Evolutionary conservation across 148 eudicot species (phyloP), one percentile per base, ranked within the genome.

Genomic region (Silene conica): DNA sequence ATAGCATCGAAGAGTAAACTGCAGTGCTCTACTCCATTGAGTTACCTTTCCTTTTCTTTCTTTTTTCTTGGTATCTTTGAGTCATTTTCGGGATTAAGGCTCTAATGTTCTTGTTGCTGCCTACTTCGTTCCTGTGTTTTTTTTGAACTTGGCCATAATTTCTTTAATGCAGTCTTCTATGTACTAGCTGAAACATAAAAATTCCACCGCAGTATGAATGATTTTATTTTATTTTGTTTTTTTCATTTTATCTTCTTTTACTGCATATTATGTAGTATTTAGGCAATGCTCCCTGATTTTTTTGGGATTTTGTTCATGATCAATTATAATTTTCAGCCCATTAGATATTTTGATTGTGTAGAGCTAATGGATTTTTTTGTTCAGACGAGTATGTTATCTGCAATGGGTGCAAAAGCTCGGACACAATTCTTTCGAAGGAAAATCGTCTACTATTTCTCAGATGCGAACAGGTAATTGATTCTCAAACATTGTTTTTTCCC

Each of bases 361-460:
- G 23, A 26, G 56, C 61, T 75, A 20, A 52, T 63, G 6, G 1
- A 8, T 71, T 58, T 25, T 14, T 67, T 62, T 26, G 56, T 68
- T 41, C 78, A 95, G 97, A 95, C 86, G 98, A 92, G 71, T 95
- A 95, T 80, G 97, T 95, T 73, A 92, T 95, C 69, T 95, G 98
- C 85, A 89, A 89, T 86, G 98, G 98, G 28, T 92, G 98, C 80
- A 95, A 95, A 78, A 92, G 98, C 78, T 89, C 98, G 23, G 99
- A 95, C 82, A 95, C 99, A 25, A 89, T 95, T 78, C 90, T 95
- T 60, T 85, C 96, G 0, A 94, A 94, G 81, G 96, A 94, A 79
- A 91, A 94, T 63, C 87, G 97, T 64, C 92, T 95, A 71, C 86
- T 90, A 84, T 95, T 95, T 73, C 94, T 92, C 76, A 80, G 99